phyloP scores from a whole-genome alignment of 2,329 filamentous ascomycete genomes.

The Drechslerella dactyloides region DNA sequence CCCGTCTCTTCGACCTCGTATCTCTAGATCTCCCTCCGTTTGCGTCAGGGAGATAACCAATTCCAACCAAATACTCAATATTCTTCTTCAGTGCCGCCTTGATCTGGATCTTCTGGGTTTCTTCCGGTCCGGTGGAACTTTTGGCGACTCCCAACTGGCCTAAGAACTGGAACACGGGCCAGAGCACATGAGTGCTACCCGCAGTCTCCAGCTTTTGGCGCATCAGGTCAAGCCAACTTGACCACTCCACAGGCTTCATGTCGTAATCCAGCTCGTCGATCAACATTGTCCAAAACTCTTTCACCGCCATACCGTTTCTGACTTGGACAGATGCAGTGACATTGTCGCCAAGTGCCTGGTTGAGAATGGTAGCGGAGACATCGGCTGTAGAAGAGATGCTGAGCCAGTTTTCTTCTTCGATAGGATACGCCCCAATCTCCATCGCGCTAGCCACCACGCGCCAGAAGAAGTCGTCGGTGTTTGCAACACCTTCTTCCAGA shows the following conservation, averaged over 20 bases:
- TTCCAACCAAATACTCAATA: conserved; percentile 21
- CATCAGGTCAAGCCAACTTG: conserved; percentile 16
- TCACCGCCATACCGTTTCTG: conserved; percentile 12
- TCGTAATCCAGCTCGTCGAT: conserved; percentile 12
- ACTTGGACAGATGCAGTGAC: conserved; percentile 4
- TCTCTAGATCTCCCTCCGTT: conserved; percentile 11
- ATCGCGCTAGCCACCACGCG: conserved; percentile 51
- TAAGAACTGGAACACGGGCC: conserved; percentile 17
- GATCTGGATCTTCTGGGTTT: conserved; percentile 3
- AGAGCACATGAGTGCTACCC: conserved; percentile 14
- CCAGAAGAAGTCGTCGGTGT: conserved; percentile 55
- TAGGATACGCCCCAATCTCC: conserved; percentile 47
- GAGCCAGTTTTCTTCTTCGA: conserved; percentile 23
- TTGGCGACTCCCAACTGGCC: conserved; percentile 11
- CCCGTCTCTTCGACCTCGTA: conserved; percentile 11
- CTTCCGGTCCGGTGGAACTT: conserved; percentile 2
- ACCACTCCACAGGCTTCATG: conserved; percentile 10
- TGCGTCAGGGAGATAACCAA: conserved; percentile 11
- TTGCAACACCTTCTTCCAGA: conserved; percentile 52
- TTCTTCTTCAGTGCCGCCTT: conserved; percentile 17
- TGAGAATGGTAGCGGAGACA: conserved; percentile 17
- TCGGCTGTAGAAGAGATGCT: conserved; percentile 13
- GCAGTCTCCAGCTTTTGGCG: conserved; percentile 5
- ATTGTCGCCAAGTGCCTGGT: conserved; percentile 11
- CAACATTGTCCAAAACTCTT: conserved; percentile 20